Percentiles rank a stretch among this genome's conserved stretches.
Conservation (phyloP, 169 alveolate genomes). For the Theileria parva region DNA sequence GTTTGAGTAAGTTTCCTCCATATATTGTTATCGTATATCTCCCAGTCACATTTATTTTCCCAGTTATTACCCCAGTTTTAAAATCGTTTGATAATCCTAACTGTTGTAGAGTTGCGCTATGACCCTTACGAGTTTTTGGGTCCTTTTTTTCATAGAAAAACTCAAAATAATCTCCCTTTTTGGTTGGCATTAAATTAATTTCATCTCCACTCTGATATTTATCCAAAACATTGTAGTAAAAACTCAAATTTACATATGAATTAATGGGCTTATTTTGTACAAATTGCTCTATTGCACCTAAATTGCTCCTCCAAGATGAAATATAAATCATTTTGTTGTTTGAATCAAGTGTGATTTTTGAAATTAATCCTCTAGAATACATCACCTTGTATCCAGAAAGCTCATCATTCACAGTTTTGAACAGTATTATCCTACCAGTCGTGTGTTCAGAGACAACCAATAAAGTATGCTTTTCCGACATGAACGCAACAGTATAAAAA, state of each 20-base stretch:
- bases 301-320: slow-evolving; percentile 46
- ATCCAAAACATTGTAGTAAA: slow-evolving; percentile 29
- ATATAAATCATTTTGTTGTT: background rate
- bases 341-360: background rate
- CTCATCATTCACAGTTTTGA: background rate
- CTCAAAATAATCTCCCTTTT: slow-evolving; percentile 43
- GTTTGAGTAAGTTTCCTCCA: slow-evolving; percentile 51
- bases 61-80: slow-evolving; percentile 45
- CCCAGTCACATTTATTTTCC: slow-evolving; percentile 21
- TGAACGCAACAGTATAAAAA: background rate
- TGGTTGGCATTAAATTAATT: slow-evolving; percentile 19
- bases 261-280: slow-evolving; percentile 17
- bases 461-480: background rate
- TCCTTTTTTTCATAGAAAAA: slow-evolving; percentile 12
- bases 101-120: background rate
- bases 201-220: slow-evolving; percentile 49
- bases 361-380: slow-evolving; percentile 9
- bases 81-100: slow-evolving; percentile 24
- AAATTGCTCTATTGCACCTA: slow-evolving; percentile 33
- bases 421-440: slow-evolving; percentile 50
- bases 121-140: background rate
- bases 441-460: slow-evolving; percentile 41
- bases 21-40: slow-evolving; percentile 12
- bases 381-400: slow-evolving; percentile 40
- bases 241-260: slow-evolving; percentile 20